phyloP scores from a whole-genome alignment of 2,329 filamentous ascomycete genomes.

The Penicillium occitanis region DNA sequence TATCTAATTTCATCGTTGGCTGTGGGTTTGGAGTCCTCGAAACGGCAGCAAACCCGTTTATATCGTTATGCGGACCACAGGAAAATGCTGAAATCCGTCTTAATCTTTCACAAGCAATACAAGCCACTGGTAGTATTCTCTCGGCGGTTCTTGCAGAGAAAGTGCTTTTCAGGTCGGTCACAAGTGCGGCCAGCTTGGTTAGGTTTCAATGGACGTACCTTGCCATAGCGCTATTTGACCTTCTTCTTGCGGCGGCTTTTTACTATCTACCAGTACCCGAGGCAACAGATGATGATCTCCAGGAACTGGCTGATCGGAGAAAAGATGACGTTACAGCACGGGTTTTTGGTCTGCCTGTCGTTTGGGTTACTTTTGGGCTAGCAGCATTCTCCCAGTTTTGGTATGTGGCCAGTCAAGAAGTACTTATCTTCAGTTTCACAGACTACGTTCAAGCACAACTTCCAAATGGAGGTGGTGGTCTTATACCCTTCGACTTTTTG shows the following conservation, averaged over 20 bases:
- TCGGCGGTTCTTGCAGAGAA: conserved; percentile 61
- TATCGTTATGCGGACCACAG: conserved; percentile 60
- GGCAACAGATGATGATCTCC: conserved; percentile 60
- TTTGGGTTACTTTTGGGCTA: conserved; percentile 58
- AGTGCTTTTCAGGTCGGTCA: conserved; percentile 55
- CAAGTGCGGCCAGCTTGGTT: conserved; percentile 54
- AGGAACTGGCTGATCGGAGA: conserved; percentile 54
- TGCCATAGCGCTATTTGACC: conserved; percentile 61
- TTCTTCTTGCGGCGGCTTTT: conserved; percentile 59
- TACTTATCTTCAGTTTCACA: conserved; percentile 51
- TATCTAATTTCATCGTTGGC: conserved; percentile 64
- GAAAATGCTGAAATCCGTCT: conserved; percentile 61
- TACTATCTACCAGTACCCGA: conserved; percentile 64
- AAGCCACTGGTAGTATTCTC: conserved; percentile 60
- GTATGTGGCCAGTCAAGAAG: conserved; percentile 63
- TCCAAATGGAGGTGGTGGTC: conserved; percentile 32
- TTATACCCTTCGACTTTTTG: conserved; percentile 44
- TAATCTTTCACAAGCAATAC: conserved; percentile 61
- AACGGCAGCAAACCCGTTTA: conserved; percentile 62
- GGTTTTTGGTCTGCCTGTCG: conserved; percentile 48
- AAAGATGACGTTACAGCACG: conserved; percentile 51
- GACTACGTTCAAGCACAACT: conserved; percentile 45
- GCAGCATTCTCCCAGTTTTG: conserved; percentile 58
- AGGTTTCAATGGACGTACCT: conserved; percentile 66
- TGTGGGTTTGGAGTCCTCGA: conserved; percentile 61